Percentiles rank a stretch among this genome's conserved stretches.
Conservation (phyloP, 768 basidiomycete species). For the Leucocoprinus sp. region DNA sequence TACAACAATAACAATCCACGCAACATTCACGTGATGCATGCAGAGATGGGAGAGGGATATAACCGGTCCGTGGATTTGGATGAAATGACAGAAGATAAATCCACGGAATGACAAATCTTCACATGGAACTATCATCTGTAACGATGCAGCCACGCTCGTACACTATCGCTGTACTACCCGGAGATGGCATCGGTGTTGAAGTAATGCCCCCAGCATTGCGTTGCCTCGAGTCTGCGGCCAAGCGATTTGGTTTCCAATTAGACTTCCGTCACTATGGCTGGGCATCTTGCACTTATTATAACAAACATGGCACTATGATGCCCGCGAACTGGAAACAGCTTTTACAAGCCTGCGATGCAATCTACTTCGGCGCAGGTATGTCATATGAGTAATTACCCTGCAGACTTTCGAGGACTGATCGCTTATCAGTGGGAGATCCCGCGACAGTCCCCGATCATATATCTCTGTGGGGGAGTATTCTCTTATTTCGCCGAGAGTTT, state of each 20-base stretch:
- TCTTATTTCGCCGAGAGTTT: slow-evolving; percentile 43
- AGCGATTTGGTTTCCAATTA: slow-evolving; percentile 35
- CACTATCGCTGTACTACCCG: slow-evolving; percentile 41
- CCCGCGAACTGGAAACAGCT: slow-evolving; percentile 33
- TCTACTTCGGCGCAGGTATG: slow-evolving; percentile 40
- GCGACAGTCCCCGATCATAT: slow-evolving; percentile 47
- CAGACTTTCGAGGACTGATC: slow-evolving; percentile 6
- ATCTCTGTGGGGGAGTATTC: slow-evolving; percentile 44
- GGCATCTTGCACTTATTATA: slow-evolving; percentile 39
- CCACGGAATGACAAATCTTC: background rate
- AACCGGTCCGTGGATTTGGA: slow-evolving; percentile 3
- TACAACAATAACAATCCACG: background rate
- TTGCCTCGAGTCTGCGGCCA: slow-evolving; percentile 35
- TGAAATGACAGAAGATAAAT: slow-evolving; percentile 1
- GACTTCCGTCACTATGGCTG: slow-evolving; percentile 40
- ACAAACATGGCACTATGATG: slow-evolving; percentile 38
- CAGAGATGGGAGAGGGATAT: background rate
- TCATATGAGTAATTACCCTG: slow-evolving; percentile 9
- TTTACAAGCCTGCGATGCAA: slow-evolving; percentile 34
- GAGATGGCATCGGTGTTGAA: slow-evolving; percentile 47
- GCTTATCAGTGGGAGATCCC: slow-evolving; percentile 34
- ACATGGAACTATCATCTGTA: slow-evolving; percentile 1
- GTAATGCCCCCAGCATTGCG: slow-evolving; percentile 41
- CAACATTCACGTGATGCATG: background rate
- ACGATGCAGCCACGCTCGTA: slow-evolving; percentile 20